Evolutionary conservation across 2,329 filamentous ascomycete genomes (phyloP), one percentile per base, ranked within the genome.

Genomic region (Beauveria medogensis): DNA sequence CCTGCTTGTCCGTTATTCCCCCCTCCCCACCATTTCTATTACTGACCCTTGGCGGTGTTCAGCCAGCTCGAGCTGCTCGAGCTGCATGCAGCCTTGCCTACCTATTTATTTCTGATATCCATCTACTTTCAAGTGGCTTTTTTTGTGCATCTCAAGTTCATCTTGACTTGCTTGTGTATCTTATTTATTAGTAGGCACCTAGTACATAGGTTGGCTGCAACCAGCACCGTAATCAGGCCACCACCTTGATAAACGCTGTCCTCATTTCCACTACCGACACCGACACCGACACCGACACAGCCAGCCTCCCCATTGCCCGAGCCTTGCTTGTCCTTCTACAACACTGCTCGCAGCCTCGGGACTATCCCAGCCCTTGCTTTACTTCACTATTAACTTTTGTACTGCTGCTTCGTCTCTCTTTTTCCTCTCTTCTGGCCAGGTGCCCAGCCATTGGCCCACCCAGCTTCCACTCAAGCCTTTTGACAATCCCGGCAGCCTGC

Each of bases 81-180:
- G 43, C 54, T 57, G 44, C 55, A 37, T 57, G 55, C 55, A 57
- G 55, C 55, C 55, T 57, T 46, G 55, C 55, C 30, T 50, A 14
- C 52, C 20, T 34, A 10, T 12, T 12, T 9, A 34, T 34, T 34
- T 34, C 30, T 34, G 10, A 34, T 34, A 12, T 10, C 30, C 30
- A 34, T 34, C 30, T 34, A 34, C 30, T 34, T 12, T 34, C 4
- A 14, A 34, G 30, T 34, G 30, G 10, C 30, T 34, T 34, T 34
- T 12, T 14, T 34, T 34, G 26, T 12, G 4, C 10, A 34, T 34
- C 3, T 34, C 30, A 14, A 34, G 4, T 14, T 34, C 30, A 34
- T 34, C 30, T 34, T 12, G 30, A 34, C 30, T 34, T 34, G 30
- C 30, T 34, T 14, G 30, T 34, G 10, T 14, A 34, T 34, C 30